Base-by-base conservation (phyloP, 2,329 filamentous ascomycete species). In the Leptographium procerum region DNA sequence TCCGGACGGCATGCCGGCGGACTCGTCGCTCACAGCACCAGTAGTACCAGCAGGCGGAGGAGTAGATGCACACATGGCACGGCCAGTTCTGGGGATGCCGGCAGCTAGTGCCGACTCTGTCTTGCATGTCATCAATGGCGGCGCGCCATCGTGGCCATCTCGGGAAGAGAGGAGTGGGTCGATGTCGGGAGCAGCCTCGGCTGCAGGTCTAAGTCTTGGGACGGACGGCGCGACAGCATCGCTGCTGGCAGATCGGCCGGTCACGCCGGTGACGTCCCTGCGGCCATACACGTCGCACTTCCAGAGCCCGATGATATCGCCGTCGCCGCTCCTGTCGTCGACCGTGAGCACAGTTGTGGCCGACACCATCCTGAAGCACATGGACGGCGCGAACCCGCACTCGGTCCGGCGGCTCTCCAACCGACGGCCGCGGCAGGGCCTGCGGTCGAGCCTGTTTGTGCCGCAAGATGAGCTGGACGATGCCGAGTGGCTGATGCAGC, bases 261-360 rank as follows among this genome's bases (percentile, higher is more conserved):
- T 63, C 16, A 68, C 67, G 36, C 67, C 64, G 11, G 63, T 56
- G 22, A 13, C 65, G 61, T 68, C 64, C 62, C 69, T 64, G 61
- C 67, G 70, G 14, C 69, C 68, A 14, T 70, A 72, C 48, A 69
- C 69, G 52, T 71, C 72, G 29, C 71, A 73, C 54, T 74, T 70
- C 61, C 70, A 74, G 31, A 76, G 75, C 34, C 74, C 76, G 2
- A 75, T 84, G 43, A 81, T 83, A 61, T 83, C 80, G 3, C 81
- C 81, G 13, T 83, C 81, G 0, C 81, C 81, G 0, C 73, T 64
- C 36, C 33, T 84, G 36, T 82, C 80, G 1, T 82, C 80, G 0
- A 83, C 81, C 1, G 77, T 84, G 43, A 81, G 75, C 22, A 78
- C 79, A 0, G 79, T 81, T 0, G 77, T 84, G 50, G 77, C 80